Conservation (phyloP, 2,329 filamentous ascomycete genomes). For the Colletotrichum euphorbiae region DNA sequence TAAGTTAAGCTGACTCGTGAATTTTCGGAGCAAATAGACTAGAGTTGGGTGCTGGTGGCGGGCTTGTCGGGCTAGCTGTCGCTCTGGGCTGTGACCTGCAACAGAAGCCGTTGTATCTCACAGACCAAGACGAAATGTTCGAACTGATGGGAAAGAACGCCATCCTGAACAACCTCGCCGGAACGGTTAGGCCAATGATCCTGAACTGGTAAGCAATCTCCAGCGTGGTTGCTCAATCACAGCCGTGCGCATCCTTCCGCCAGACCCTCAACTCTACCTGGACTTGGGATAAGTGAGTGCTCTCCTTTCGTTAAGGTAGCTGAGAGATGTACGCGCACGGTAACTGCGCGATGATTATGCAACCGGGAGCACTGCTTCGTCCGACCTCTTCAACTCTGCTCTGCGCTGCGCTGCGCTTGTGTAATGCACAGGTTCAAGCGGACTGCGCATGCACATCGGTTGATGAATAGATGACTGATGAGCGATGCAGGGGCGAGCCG, state of each 20-base stretch:
- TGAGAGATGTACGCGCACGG: not conserved
- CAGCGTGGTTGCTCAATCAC: not conserved
- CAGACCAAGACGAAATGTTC: conserved; percentile 89
- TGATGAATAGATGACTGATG: conserved; percentile 30
- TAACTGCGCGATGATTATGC: not conserved
- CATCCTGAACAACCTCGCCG: conserved; percentile 77
- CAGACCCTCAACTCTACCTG: not conserved
- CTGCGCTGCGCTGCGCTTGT: not conserved
- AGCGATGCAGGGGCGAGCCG: conserved; percentile 66
- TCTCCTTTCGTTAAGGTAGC: not conserved
- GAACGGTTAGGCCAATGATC: conserved; percentile 73
- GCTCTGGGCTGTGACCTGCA: conserved; percentile 61
- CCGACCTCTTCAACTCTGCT: not conserved
- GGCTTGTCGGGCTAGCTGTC: conserved; percentile 79
- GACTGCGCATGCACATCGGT: conserved; percentile 6
- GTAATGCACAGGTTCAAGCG: not conserved
- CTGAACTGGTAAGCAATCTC: conserved; percentile 78
- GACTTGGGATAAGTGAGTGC: conserved; percentile 1
- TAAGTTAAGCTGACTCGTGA: conserved; percentile 27
- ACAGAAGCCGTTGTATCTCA: conserved; percentile 75
- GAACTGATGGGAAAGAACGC: conserved; percentile 89
- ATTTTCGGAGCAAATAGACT: conserved; percentile 65
- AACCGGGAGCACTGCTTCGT: not conserved
- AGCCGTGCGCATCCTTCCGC: conserved; percentile 20
- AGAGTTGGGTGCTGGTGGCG: conserved; percentile 92